Evolutionary conservation across 768 basidiomycete genomes (phyloP), one percentile per base, ranked within the genome.

Genomic region (Phaeotremella fagi): DNA sequence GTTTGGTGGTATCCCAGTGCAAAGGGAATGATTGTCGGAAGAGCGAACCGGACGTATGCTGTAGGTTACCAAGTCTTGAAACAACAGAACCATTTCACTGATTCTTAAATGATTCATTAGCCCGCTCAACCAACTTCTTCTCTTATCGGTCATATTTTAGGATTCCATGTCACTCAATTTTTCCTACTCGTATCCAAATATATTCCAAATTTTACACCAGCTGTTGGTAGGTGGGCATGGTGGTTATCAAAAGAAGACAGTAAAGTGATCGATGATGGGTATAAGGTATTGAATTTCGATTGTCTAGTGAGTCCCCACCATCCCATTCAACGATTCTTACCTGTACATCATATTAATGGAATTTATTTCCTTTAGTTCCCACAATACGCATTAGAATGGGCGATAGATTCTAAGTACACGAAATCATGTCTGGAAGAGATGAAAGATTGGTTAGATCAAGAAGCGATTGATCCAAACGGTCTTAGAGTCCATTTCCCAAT

Each of bases 301-400:
- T 91, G 88, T 76, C 80, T 88, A 76, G 88, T 90, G 73, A 66
- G 88, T 79, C 24, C 31, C 16, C 31, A 7, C 7, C 22, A 36
- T 22, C 27, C 27, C 47, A 27, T 23, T 54, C 41, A 22, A 20
- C 35, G 23, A 11, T 14, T 24, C 9, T 23, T 36, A 41, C 33
- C 42, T 42, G 4, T 29, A 22, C 3, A 46, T 46, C 6, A 16
- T 5, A 16, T 46, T n/a, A n/a, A 5, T 27, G 20, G 18, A 12
- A 18, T 11, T 20, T n/a, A n/a, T 20, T 7, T 20, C 22, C 22
- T 20, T 45, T 67, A 91, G 90, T 89, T 85, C 74, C 84, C 83
- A 1, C 91, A 97, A 74, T 85, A 90, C 74, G 97, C 95, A 1
- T 90, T 88, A 11, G 95, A 99, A 75, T 94, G 90, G 85, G 88